A percentile compares a stretch with the other conserved stretches of the same genome.
Conservation (phyloP, 2,329 filamentous ascomycete species). For the Ophiostoma angusticollis region DNA sequence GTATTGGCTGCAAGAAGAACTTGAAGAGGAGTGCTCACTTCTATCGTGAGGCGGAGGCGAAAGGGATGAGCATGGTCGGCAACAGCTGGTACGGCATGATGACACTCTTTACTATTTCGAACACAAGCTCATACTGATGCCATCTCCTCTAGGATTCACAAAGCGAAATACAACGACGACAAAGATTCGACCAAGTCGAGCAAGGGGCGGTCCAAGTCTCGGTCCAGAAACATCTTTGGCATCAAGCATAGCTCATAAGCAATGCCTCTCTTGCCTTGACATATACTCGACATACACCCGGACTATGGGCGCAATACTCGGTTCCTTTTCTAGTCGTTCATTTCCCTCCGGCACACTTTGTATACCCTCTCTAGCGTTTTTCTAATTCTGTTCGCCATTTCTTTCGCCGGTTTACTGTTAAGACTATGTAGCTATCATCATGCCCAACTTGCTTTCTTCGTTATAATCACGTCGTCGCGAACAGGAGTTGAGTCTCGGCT, state of each 20-base stretch:
- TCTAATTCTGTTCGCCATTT: too few species aligned
- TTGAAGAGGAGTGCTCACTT: constrained; percentile 86
- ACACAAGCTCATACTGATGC: neutral
- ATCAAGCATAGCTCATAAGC: constrained; percentile 15
- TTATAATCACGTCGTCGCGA: too few species aligned
- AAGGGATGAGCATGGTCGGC: constrained; percentile 93
- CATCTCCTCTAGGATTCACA: constrained; percentile 65
- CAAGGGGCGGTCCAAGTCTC: constrained; percentile 63
- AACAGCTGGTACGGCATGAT: constrained; percentile 90
- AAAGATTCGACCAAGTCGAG: constrained; percentile 37
- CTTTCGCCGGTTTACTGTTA: too few species aligned
- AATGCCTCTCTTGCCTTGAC: constrained; percentile 4
- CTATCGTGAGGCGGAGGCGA: constrained; percentile 80
- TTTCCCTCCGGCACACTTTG: too few species aligned
- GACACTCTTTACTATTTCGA: neutral
- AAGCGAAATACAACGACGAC: constrained; percentile 77
- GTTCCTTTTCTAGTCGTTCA: too few species aligned
- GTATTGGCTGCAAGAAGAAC: constrained; percentile 89
- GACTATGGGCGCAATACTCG: too few species aligned
- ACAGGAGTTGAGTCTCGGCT: too few species aligned
- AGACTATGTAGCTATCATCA: too few species aligned
- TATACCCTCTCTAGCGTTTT: too few species aligned
- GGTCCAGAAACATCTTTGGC: constrained; percentile 59
- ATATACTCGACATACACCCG: too few species aligned
- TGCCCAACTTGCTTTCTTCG: too few species aligned